Evolutionary conservation across 345 rosid genomes (phyloP).

Genomic region (Eucalyptus tenuipes): DNA sequence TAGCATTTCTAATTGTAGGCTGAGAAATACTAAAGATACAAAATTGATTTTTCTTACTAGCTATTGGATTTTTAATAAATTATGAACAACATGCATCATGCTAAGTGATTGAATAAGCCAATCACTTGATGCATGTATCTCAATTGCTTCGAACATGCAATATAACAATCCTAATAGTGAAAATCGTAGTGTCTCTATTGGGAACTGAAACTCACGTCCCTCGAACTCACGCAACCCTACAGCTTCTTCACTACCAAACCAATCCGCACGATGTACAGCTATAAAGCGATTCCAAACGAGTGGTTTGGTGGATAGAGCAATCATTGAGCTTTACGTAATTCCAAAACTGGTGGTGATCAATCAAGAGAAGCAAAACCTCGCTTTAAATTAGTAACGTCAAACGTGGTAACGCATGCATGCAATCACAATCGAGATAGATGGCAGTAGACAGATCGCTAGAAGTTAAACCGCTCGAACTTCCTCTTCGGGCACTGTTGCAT

Average conservation of each 20-base stretch:
- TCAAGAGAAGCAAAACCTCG: not conserved
- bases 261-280: not conserved
- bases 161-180: not conserved
- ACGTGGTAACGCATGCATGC: not conserved
- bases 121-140: not conserved
- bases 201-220: not conserved
- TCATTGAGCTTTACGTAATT: not conserved
- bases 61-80: not conserved
- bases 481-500: not conserved
- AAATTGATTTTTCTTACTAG: not conserved
- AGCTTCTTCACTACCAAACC: not conserved
- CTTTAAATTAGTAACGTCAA: not conserved
- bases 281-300: not conserved
- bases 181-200: not conserved
- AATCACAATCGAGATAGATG: not conserved
- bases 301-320: not conserved
- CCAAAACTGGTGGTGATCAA: not conserved
- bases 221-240: not conserved
- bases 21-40: not conserved
- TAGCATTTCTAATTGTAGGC: not conserved
- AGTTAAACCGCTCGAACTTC: not conserved
- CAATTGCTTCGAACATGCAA: not conserved
- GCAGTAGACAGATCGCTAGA: not conserved
- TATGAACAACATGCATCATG: not conserved
- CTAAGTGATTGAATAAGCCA: not conserved